phyloP scores from a whole-genome alignment of 2,329 filamentous ascomycete species.

The Zasmidium cellare region DNA sequence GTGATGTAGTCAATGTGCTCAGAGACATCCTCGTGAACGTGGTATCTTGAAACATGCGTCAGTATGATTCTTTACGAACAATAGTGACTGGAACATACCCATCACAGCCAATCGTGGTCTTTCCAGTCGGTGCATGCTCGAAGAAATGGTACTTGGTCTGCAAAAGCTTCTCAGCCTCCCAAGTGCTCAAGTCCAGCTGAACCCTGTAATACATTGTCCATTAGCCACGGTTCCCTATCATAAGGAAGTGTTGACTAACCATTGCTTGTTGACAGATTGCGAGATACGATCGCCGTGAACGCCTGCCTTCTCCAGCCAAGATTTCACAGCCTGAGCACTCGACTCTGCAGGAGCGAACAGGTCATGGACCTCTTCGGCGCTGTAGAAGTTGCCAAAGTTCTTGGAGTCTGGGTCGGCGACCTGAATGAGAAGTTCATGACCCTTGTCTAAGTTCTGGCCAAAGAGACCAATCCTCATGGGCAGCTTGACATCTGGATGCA shows the following conservation, averaged over 20 bases:
- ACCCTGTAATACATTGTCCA: constrained; percentile 19
- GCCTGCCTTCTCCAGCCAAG: constrained; percentile 40
- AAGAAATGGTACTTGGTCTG: constrained; percentile 58
- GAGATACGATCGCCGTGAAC: constrained; percentile 34
- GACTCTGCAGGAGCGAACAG: constrained; percentile 41
- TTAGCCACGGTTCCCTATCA: neutral
- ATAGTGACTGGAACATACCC: constrained; percentile 10
- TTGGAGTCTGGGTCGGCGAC: constrained; percentile 22
- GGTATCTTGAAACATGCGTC: constrained; percentile 25
- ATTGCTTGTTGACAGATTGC: constrained; percentile 37
- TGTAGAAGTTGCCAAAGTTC: constrained; percentile 44
- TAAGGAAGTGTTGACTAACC: too few species aligned
- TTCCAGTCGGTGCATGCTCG: constrained; percentile 56
- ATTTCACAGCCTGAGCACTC: constrained; percentile 37
- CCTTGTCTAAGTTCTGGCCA: constrained; percentile 21
- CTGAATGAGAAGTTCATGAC: constrained; percentile 21
- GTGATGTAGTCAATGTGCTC: constrained; percentile 58
- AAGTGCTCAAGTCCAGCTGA: constrained; percentile 43
- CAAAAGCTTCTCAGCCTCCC: constrained; percentile 40
- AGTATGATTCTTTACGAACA: too few species aligned
- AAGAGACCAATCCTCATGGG: constrained; percentile 30
- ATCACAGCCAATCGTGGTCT: constrained; percentile 40
- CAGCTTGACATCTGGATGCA: constrained; percentile 25
- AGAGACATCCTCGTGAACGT: constrained; percentile 50
- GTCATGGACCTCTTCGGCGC: constrained; percentile 40